Percentiles rank a stretch among this genome's conserved stretches.
Evolutionary conservation across 2,329 filamentous ascomycete genomes (phyloP).

Genomic region (Colletotrichum sp.): DNA sequence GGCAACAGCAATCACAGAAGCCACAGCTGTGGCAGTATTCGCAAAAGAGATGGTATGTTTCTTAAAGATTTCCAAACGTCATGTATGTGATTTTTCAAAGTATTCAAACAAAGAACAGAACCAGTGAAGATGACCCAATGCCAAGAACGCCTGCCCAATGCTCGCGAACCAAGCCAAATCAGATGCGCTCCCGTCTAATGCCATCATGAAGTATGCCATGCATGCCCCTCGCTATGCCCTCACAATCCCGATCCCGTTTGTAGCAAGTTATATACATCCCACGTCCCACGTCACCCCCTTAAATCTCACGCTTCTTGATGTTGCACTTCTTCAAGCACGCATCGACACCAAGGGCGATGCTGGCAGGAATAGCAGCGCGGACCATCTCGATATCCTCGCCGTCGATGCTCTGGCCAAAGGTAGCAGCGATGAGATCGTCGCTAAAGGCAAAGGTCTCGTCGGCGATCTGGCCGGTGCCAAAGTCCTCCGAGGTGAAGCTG

Average conservation of each 20-base stretch:
- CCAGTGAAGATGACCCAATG: not conserved
- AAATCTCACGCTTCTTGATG: slow-evolving; percentile 29
- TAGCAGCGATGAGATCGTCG: slow-evolving; percentile 49
- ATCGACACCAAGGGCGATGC: slow-evolving; percentile 56
- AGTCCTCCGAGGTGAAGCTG: slow-evolving; percentile 54
- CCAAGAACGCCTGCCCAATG: not conserved
- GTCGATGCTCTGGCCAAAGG: slow-evolving; percentile 49
- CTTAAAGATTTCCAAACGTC: not conserved
- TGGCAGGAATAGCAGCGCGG: slow-evolving; percentile 46
- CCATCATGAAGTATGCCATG: not conserved
- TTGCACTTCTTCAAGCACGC: slow-evolving; percentile 53
- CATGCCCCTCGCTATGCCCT: not conserved
- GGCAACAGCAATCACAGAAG: not conserved
- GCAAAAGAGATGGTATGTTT: not conserved
- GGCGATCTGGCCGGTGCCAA: slow-evolving; percentile 54
- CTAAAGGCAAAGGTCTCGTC: slow-evolving; percentile 55
- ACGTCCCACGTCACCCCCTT: not conserved
- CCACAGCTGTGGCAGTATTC: not conserved
- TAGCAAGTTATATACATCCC: not conserved
- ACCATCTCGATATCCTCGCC: slow-evolving; percentile 52
- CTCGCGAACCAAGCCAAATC: not conserved
- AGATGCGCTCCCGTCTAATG: not conserved
- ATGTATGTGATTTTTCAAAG: not conserved
- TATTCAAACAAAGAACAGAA: not conserved
- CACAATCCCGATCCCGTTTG: not conserved